Evolutionary conservation across 306 rosid genomes (phyloP).

Genomic region (Canavalia gladiata): DNA sequence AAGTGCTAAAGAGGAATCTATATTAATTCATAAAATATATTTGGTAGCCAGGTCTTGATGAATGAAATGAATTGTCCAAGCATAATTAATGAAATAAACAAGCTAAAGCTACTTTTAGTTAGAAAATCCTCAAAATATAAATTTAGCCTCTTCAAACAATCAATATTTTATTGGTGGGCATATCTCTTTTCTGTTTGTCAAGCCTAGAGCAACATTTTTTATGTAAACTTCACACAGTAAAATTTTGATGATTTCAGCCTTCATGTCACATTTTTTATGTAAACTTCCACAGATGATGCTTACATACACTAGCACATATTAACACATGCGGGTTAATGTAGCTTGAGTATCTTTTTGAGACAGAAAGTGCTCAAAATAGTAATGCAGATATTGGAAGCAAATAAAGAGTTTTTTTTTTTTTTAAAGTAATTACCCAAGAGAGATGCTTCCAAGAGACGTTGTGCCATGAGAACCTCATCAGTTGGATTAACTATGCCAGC

Average conservation of each 20-base stretch:
- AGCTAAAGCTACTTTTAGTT: neutral
- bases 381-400: slow-evolving; percentile 13
- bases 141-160: slow-evolving; percentile 26
- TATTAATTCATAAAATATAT: neutral
- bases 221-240: neutral
- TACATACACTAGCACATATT: neutral
- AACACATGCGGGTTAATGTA: neutral
- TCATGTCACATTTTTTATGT: neutral
- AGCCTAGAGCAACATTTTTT: neutral
- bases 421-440: slow-evolving; percentile 57
- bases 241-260: slow-evolving; percentile 8
- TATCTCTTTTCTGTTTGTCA: neutral
- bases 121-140: neutral
- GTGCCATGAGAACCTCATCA: slow-evolving; percentile 66
- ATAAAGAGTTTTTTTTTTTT: neutral
- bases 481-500: slow-evolving; percentile 64
- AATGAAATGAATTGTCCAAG: slow-evolving; percentile 22
- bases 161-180: neutral
- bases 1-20: slow-evolving; percentile 8
- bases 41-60: neutral
- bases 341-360: neutral
- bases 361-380: neutral
- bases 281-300: neutral
- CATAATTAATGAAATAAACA: neutral
- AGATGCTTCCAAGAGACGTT: slow-evolving; percentile 65